Conservation (phyloP, 2,329 filamentous ascomycete species). For the Arthrobotrys conoides region DNA sequence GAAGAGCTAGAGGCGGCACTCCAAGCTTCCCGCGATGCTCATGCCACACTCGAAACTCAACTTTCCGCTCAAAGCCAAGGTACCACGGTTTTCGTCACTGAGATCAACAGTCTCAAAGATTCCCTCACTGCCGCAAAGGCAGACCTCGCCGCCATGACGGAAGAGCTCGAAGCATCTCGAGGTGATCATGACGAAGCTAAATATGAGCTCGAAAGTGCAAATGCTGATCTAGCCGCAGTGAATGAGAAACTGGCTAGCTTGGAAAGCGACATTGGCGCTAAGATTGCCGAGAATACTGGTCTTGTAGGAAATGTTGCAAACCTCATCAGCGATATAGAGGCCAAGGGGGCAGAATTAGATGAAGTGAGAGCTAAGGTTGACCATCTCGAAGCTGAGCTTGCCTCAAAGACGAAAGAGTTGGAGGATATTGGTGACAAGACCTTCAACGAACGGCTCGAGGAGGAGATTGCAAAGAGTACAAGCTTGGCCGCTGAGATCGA, state of each 20-base stretch:
- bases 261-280: slow-evolving; percentile 44
- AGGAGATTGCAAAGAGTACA: slow-evolving; percentile 57
- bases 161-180: slow-evolving; percentile 26
- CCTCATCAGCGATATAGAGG: slow-evolving; percentile 47
- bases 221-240: slow-evolving; percentile 2
- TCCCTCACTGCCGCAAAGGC: slow-evolving; percentile 33
- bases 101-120: slow-evolving; percentile 58
- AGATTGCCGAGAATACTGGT: slow-evolving; percentile 35
- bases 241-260: slow-evolving; percentile 38
- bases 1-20: slow-evolving; percentile 52
- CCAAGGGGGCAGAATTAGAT: slow-evolving; percentile 40
- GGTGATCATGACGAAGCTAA: slow-evolving; percentile 30
- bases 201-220: slow-evolving; percentile 25
- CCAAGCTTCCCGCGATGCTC: slow-evolving; percentile 48
- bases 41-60: slow-evolving; percentile 57
- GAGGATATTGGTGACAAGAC: slow-evolving; percentile 49
- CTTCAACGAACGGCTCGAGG: slow-evolving; percentile 55
- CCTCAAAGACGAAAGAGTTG: slow-evolving; percentile 36
- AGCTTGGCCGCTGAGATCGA: slow-evolving; percentile 55
- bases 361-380: slow-evolving; percentile 34
- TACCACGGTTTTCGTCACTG: slow-evolving; percentile 43
- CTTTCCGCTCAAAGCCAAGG: slow-evolving; percentile 53
- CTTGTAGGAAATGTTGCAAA: slow-evolving; percentile 44
- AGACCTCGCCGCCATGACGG: slow-evolving; percentile 28
- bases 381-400: slow-evolving; percentile 41